Conservation (phyloP, 768 basidiomycete genomes). For the Agaricus sinodeliciosus region DNA sequence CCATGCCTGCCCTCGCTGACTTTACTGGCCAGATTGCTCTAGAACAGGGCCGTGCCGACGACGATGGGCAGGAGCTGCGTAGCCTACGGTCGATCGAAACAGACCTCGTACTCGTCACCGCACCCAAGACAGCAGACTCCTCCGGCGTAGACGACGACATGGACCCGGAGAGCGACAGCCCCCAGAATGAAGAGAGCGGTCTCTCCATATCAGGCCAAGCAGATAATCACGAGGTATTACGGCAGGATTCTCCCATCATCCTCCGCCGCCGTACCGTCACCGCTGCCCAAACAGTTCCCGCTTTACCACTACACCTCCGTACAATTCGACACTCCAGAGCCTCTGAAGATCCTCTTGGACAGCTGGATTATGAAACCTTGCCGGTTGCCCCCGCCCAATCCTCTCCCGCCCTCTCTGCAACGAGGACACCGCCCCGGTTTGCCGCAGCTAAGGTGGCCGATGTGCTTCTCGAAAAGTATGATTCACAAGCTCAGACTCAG, state of each 20-base stretch:
- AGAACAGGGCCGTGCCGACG: constrained; percentile 80
- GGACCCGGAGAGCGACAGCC: constrained; percentile 23
- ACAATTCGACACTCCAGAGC: constrained; percentile 44
- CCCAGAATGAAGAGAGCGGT: constrained; percentile 23
- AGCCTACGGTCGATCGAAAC: constrained; percentile 46
- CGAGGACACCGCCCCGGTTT: constrained; percentile 37
- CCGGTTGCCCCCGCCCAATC: constrained; percentile 54
- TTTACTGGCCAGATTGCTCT: constrained; percentile 78
- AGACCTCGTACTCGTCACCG: constrained; percentile 24
- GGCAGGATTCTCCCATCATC: constrained; percentile 18
- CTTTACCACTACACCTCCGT: constrained; percentile 58
- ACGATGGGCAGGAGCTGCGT: constrained; percentile 42
- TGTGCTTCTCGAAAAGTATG: constrained; percentile 60
- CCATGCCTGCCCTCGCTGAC: constrained; percentile 67
- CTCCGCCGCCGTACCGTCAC: constrained; percentile 43
- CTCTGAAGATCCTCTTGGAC: constrained; percentile 72
- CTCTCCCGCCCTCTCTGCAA: constrained; percentile 58
- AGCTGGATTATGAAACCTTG: constrained; percentile 42
- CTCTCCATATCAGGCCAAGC: constrained; percentile 6
- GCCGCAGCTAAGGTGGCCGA: constrained; percentile 42
- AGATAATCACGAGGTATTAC: constrained; percentile 9
- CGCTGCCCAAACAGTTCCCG: constrained; percentile 70
- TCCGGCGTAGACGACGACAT: constrained; percentile 13
- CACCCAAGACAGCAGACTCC: constrained; percentile 1
- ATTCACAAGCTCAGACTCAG: constrained; percentile 56